phyloP scores from a whole-genome alignment of 306 rosid genomes.

The Cucumis sativus region DNA sequence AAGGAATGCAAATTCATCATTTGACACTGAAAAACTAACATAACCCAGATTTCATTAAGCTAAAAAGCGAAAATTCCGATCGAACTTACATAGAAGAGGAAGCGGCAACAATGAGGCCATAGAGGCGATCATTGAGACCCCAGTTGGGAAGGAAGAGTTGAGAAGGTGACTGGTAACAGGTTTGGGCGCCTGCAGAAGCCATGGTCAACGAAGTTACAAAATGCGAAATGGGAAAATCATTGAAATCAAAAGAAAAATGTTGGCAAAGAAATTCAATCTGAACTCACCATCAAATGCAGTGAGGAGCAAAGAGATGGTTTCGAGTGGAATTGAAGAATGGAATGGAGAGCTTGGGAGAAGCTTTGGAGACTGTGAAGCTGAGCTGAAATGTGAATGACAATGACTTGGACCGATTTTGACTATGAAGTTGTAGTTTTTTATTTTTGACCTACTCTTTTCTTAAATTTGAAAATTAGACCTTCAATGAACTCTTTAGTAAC shows the following conservation, averaged over 20 bases:
- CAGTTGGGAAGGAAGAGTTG: slow-evolving; percentile 54
- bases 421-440: background rate
- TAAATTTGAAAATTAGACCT: background rate
- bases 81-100: slow-evolving; percentile 74
- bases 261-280: background rate
- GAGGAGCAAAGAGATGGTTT: background rate
- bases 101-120: slow-evolving; percentile 80
- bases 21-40: background rate
- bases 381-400: no score
- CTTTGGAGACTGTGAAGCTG: background rate
- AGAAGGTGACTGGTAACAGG: slow-evolving; percentile 70
- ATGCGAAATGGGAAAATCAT: background rate
- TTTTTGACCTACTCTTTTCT: background rate
- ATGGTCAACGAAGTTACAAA: background rate
- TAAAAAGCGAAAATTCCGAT: slow-evolving; percentile 9
- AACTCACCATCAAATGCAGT: background rate
- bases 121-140: slow-evolving; percentile 45
- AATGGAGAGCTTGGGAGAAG: background rate
- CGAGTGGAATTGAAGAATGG: background rate
- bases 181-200: slow-evolving; percentile 50
- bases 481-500: no score
- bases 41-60: background rate
- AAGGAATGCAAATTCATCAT: background rate
- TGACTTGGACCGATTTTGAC: background rate
- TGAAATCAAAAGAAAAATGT: background rate